Base-by-base conservation (phyloP, 2,329 filamentous ascomycete genomes). In the Drechslerella coelobrocha region DNA sequence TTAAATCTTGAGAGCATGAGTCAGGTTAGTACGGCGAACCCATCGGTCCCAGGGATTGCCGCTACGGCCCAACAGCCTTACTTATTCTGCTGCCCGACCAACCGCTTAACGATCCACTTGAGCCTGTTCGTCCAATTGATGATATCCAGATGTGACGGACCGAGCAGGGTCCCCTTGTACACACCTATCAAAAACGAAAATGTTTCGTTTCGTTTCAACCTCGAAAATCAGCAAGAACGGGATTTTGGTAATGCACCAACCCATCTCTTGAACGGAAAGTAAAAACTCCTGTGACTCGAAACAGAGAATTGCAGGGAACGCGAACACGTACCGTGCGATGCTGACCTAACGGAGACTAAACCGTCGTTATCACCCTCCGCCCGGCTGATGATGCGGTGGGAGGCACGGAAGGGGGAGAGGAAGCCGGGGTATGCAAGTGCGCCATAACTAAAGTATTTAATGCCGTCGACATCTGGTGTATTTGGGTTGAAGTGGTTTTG, bases 61-160 rank as follows among this genome's bases (percentile, higher is more conserved):
- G n/a, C n/a, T n/a, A n/a, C n/a, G n/a, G n/a, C n/a, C n/a, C n/a
- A n/a, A n/a, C n/a, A 31, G 29, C 29, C 81, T 77, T 75, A 83
- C 82, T 80, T 81, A 63, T 81, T 81, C 74, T 81, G 80, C 71
- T 82, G 80, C 0, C 86, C 86, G 77, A 83, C 80, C 79, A 80
- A 80, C 61, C 81, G 75, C 52, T 78, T 80, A 43, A 85, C 75
- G 41, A 82, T 82, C 81, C 83, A 88, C 53, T 81, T 80, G 34
- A 88, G 72, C 68, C 84, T 79, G 72, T 88, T 89, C 31, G 83
- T 85, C 86, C 86, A 89, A 77, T 89, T 88, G 73, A 89, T 88
- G 57, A 88, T 77, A 74, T 88, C 86, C 24, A 88, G 78, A 75
- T 89, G 86, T 74, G 83, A 87, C 5, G 88, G 85, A 0, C 81